These are phyloP conservation scores for Helotiales sp. DNA, from an alignment of 2,329 filamentous ascomycete species.

Conservation along the genomic window DNA sequence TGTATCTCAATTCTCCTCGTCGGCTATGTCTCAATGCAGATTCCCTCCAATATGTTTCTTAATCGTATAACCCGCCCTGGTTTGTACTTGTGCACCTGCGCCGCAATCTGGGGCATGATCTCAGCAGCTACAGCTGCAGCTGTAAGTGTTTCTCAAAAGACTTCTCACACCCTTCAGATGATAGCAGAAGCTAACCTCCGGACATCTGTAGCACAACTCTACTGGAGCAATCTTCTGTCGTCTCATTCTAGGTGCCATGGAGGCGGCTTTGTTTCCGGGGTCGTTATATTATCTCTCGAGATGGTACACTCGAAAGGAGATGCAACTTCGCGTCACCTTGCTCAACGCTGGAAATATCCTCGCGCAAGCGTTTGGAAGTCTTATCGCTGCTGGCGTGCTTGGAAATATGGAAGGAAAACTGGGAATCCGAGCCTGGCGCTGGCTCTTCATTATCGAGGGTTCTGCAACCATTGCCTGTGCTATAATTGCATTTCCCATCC, in stretches of 20 bases:
- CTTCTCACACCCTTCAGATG: no score
- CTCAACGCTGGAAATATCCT: neutral
- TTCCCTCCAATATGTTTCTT: constrained; percentile 43
- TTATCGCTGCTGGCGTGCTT: neutral
- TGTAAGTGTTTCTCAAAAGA: no score
- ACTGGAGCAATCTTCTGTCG: neutral
- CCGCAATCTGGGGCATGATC: constrained; percentile 38
- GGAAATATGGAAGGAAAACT: neutral
- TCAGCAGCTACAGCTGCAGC: no score
- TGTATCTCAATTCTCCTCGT: constrained; percentile 27
- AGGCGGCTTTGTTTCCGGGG: neutral
- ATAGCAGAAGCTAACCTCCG: no score
- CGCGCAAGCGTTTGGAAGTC: neutral
- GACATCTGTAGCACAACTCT: no score
- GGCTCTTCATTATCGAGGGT: neutral
- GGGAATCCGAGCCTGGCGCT: neutral
- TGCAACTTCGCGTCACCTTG: neutral
- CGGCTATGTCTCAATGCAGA: constrained; percentile 35
- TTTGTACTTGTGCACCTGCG: constrained; percentile 37
- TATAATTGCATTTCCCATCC: neutral
- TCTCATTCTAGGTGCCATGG: neutral
- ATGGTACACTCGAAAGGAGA: neutral
- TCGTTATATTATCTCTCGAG: neutral
- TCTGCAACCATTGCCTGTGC: neutral
- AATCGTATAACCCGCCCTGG: constrained; percentile 27